These are phyloP conservation scores for Suillus variegatus DNA, from an alignment of 768 basidiomycete species.

Conservation along the genomic window DNA sequence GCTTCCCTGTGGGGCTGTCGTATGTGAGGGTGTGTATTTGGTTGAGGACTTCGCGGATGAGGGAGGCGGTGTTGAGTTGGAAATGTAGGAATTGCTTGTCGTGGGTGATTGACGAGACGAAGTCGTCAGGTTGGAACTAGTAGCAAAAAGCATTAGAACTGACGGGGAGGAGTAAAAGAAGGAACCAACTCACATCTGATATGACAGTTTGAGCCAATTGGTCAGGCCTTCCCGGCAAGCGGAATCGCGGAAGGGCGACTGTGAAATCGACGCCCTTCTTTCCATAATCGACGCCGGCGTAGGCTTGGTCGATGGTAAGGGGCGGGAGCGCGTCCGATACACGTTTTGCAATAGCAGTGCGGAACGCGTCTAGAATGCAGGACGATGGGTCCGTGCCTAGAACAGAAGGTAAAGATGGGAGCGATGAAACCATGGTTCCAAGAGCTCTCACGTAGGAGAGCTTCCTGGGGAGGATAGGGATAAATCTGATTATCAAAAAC, in stretches of 20 bases:
- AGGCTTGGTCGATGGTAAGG: conserved; percentile 75
- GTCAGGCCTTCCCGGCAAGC: conserved; percentile 80
- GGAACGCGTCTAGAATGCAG: conserved; percentile 74
- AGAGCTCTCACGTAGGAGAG: conserved; percentile 10
- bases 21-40: conserved; percentile 78
- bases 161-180: too few relatives aligned
- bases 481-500: background rate
- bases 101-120: conserved; percentile 65
- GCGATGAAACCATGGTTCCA: conserved; percentile 30
- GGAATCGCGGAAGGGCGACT: conserved; percentile 89
- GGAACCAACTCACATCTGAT: conserved; percentile 56
- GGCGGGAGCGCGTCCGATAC: conserved; percentile 64
- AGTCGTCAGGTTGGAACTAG: conserved; percentile 86
- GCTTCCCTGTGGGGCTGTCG: conserved; percentile 53
- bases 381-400: conserved; percentile 60
- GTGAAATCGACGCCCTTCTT: conserved; percentile 96
- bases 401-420: conserved; percentile 43
- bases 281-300: conserved; percentile 83
- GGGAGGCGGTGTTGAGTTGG: conserved; percentile 61
- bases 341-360: conserved; percentile 75
- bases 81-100: conserved; percentile 87
- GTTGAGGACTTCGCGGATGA: conserved; percentile 65
- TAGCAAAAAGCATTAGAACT: background rate
- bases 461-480: background rate
- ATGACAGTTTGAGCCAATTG: conserved; percentile 74